Percentiles rank a stretch among this genome's conserved stretches.
phyloP scores from a whole-genome alignment of 352 stramenopile genomes.

The Globisporangium megalacanthum region DNA sequence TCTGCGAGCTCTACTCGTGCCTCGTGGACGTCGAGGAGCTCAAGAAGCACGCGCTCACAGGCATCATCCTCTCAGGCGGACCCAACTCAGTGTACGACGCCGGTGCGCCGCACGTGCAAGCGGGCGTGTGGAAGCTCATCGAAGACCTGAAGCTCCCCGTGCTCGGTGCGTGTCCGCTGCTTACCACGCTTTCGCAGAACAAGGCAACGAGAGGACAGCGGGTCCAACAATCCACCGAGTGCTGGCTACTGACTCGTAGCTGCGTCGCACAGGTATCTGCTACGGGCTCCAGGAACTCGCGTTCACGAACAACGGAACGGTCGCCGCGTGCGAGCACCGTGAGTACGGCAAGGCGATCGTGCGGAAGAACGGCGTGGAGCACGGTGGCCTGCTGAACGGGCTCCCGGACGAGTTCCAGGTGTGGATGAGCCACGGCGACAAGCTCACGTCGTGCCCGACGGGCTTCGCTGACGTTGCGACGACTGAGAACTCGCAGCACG shows the following conservation, averaged over 20 bases:
- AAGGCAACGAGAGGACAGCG: slow-evolving; percentile 4
- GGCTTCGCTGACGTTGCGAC: slow-evolving; percentile 89
- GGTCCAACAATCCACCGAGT: background rate
- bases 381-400: slow-evolving; percentile 84
- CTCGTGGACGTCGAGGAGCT: slow-evolving; percentile 92
- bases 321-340: slow-evolving; percentile 91
- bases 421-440: slow-evolving; percentile 99
- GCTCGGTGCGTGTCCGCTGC: slow-evolving; percentile 48
- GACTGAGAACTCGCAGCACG: slow-evolving; percentile 90
- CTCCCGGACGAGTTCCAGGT: slow-evolving; percentile 94
- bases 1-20: slow-evolving; percentile 99
- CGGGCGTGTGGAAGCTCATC: slow-evolving; percentile 96
- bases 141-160: slow-evolving; percentile 95
- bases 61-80: slow-evolving; percentile 97
- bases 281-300: slow-evolving; percentile 95
- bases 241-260: background rate
- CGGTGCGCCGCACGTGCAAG: slow-evolving; percentile 91
- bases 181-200: background rate
- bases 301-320: slow-evolving; percentile 94
- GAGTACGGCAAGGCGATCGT: slow-evolving; percentile 98
- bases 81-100: slow-evolving; percentile 97
- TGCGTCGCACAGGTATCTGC: slow-evolving; percentile 85
- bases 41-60: slow-evolving; percentile 90
- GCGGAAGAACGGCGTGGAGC: slow-evolving; percentile 48
- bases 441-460: slow-evolving; percentile 92